Evolutionary conservation across 306 rosid genomes (phyloP).

Genomic region (Trichosanthes truncata): DNA sequence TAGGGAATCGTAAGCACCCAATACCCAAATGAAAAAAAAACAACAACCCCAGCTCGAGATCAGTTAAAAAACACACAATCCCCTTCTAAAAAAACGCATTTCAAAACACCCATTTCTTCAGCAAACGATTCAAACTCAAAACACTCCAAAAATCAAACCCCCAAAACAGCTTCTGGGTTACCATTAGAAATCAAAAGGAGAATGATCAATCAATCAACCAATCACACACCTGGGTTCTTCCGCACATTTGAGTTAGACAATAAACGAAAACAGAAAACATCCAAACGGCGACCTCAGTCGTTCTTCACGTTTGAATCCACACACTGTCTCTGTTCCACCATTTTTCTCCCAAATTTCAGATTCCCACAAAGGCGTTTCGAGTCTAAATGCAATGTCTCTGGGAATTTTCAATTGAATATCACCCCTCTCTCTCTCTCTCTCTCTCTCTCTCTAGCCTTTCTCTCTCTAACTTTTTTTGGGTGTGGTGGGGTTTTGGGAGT

Average conservation of each 20-base stretch:
- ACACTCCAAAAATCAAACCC: background rate
- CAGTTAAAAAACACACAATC: background rate
- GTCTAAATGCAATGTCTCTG: constrained; percentile 2
- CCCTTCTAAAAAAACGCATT: background rate
- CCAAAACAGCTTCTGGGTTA: background rate
- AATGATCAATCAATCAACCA: background rate
- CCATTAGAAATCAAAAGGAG: background rate
- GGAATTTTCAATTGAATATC: background rate
- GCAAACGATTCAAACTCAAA: background rate
- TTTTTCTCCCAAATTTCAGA: background rate
- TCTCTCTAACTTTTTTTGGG: background rate
- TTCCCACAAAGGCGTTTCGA: background rate
- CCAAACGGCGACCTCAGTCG: background rate
- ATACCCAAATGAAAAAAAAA: background rate
- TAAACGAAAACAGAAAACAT: background rate
- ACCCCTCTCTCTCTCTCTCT: too few relatives aligned
- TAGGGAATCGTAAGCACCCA: background rate
- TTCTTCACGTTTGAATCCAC: background rate
- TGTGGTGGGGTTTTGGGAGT: background rate
- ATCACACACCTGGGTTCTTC: background rate
- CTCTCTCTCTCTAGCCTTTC: background rate
- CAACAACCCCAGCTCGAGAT: background rate
- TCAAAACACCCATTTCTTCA: background rate
- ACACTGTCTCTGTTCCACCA: background rate
- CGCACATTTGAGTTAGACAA: background rate